phyloP scores from a whole-genome alignment of 1,284 basidiomycete genomes.

The Ganoderma meredithae region DNA sequence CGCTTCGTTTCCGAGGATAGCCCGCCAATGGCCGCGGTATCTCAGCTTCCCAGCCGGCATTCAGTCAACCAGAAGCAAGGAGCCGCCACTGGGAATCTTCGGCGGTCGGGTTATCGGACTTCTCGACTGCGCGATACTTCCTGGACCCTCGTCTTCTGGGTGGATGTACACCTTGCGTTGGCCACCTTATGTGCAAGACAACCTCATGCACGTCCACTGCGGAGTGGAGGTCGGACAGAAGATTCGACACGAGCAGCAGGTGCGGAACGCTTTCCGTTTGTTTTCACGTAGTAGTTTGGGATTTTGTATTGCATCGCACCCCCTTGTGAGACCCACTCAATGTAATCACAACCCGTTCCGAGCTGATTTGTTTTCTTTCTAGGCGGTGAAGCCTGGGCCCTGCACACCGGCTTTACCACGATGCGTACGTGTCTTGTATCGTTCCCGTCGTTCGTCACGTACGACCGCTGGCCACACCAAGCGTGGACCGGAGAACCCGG shows the following conservation, averaged over 20 bases:
- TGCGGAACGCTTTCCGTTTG: not conserved
- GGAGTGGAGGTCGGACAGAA: not conserved
- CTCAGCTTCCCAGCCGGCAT: not conserved
- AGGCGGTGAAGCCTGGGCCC: not conserved
- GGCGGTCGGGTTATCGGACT: slow-evolving; percentile 3
- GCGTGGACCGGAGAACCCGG: slow-evolving; percentile 11
- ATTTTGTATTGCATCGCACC: not conserved
- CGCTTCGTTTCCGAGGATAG: not conserved
- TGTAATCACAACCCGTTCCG: slow-evolving; percentile 6
- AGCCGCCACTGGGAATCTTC: slow-evolving; percentile 10
- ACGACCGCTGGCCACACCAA: not conserved
- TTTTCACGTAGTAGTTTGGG: not conserved
- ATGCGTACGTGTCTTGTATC: not conserved
- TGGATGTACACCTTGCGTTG: not conserved
- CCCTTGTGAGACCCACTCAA: slow-evolving; percentile 8
- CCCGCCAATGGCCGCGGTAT: not conserved
- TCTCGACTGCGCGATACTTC: slow-evolving; percentile 3
- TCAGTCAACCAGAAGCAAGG: not conserved
- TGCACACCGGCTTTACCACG: not conserved
- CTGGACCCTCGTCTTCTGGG: not conserved
- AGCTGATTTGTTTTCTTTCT: slow-evolving; percentile 3
- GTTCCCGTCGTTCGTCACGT: not conserved
- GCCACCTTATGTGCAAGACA: not conserved
- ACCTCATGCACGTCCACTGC: not conserved
- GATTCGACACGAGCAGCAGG: not conserved